Base-by-base conservation (phyloP, 176 grass and related monocot genomes). In the Cenchrus purpureus region DNA sequence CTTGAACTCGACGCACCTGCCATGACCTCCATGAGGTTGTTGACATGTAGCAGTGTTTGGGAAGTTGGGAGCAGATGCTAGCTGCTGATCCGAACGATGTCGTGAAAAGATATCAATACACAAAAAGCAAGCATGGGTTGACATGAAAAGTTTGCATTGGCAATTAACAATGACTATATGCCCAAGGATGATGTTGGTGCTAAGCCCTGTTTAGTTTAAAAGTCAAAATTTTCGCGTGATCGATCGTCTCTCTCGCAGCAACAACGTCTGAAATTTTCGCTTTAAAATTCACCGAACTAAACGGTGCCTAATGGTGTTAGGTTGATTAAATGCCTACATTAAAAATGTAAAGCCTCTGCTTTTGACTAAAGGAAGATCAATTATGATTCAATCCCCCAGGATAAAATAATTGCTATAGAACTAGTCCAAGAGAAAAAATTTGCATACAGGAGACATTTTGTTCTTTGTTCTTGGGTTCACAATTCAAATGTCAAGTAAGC, bases 11-110 rank as follows among this genome's bases (percentile, higher is more conserved):
- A 22, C 50, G 7, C 73, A 79, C 84, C 74, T 65, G 60, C 72
- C 67, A 53, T 53, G 84, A 68, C 79, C 79, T 71, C 40, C 49
- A 44, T 17, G 37, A 77, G 57, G 66, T 83, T 83, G 88, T 78
- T 90, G 73, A 72, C 70, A 80, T 67, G 65, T 31, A 49, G 40
- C 19, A 70, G 13, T 69, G 76, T 80, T 9, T 49, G 17, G 55
- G 57, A 83, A 74, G 57, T 74, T 75, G 45, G 71, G 40, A 77
- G 54, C 78, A 81, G 51, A 65, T 42, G 49, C 1, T 1, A 6
- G 56, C 28, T 73, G 37, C 73, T 48, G 53, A 70, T 70, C 77
- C 45, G 40, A 73, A 32, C 31, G 25, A 65, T 66, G 88, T 49
- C 11, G 45, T 42, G 8, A 52, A 51, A 90, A 60, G 49, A 65